Evolutionary conservation across 2,329 filamentous ascomycete genomes (phyloP).

Genomic region (Aspergillus versicolor): DNA sequence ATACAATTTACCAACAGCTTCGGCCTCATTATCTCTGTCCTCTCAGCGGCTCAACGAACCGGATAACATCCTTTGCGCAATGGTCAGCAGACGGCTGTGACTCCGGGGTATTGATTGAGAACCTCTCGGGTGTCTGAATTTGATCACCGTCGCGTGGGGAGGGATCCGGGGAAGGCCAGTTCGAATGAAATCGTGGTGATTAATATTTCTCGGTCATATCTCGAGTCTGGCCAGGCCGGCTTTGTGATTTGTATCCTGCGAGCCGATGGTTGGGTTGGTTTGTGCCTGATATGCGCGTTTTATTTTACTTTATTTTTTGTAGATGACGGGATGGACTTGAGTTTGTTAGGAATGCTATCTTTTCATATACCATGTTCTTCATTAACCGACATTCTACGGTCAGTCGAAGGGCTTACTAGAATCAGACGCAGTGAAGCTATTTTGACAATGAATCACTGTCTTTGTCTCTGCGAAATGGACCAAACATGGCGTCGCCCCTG

Average conservation of each 20-base stretch:
- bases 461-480: not conserved
- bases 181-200: constrained; percentile 14
- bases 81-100: not conserved
- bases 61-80: not conserved
- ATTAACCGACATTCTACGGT: no score
- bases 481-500: not conserved
- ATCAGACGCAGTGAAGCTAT: not conserved
- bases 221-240: not conserved
- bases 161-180: constrained; percentile 20
- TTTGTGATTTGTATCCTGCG: not conserved
- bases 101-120: constrained; percentile 4
- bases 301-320: not conserved
- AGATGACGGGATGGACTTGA: not conserved
- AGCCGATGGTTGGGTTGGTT: not conserved
- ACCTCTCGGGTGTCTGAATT: not conserved
- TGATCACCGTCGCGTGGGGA: constrained; percentile 22
- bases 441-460: no score
- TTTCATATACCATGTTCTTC: not conserved
- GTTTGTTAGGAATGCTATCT: not conserved
- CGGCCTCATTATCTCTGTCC: constrained; percentile 19
- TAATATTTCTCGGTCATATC: constrained; percentile 10
- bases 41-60: not conserved
- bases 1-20: constrained; percentile 26
- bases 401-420: no score
- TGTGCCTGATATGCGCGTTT: not conserved